Percentiles rank a stretch among this genome's conserved stretches.
phyloP scores from a whole-genome alignment of 148 eudicot species.

The Nepenthes gracilis region DNA sequence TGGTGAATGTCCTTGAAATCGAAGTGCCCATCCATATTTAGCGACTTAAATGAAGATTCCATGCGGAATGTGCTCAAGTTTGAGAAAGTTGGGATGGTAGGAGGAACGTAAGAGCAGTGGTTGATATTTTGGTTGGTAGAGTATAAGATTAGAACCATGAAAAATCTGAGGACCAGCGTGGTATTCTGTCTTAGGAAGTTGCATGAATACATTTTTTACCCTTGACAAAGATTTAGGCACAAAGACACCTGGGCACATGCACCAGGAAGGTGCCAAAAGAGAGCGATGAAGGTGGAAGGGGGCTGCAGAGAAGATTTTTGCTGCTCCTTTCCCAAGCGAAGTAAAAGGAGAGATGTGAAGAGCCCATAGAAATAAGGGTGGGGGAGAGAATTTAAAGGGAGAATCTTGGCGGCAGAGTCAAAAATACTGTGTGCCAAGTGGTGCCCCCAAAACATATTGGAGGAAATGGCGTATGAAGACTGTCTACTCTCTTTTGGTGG shows the following conservation, averaged over 20 bases:
- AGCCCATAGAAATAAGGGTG: conserved; percentile 13
- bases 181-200: conserved; percentile 15
- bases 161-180: conserved; percentile 20
- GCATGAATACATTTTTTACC: conserved; percentile 19
- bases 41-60: conserved; percentile 23
- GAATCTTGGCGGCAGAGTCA: conserved; percentile 17
- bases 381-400: conserved; percentile 27
- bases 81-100: conserved; percentile 24
- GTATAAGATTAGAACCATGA: conserved; percentile 30
- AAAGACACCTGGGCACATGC: neutral
- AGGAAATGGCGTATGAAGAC: conserved; percentile 7
- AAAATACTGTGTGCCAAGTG: conserved; percentile 12
- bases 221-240: neutral
- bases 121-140: conserved; percentile 30
- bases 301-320: neutral
- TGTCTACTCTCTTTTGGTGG: conserved; percentile 9
- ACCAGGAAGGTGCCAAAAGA: neutral
- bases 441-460: neutral
- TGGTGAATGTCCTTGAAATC: conserved; percentile 28
- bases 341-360: conserved; percentile 11
- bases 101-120: conserved; percentile 43
- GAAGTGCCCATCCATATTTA: conserved; percentile 43
- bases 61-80: conserved; percentile 12
- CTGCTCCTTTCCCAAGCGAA: conserved; percentile 5
- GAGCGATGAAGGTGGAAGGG: conserved; percentile 5